Percentiles rank a stretch among this genome's conserved stretches.
Conservation (phyloP, 2,329 filamentous ascomycete genomes). For the Torrubiella hemipterigena region DNA sequence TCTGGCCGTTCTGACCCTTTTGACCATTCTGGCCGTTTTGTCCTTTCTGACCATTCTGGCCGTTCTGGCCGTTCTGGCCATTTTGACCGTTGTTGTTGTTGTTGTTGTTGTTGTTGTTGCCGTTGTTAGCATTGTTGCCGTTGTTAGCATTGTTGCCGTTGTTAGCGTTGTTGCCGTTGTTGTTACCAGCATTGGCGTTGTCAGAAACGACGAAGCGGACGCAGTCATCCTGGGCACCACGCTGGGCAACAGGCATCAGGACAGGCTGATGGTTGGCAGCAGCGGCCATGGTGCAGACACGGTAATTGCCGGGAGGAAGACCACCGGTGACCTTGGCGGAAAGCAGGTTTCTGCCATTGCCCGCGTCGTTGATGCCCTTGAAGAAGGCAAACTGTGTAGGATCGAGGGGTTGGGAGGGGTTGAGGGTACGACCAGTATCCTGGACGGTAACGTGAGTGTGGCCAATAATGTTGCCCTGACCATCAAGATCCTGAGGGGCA, state of each 20-base stretch:
- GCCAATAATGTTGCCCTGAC: slow-evolving; percentile 38
- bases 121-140: slow-evolving; percentile 12
- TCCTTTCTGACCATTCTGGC: slow-evolving; percentile 2
- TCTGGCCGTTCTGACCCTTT: slow-evolving; percentile 5
- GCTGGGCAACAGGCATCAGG: slow-evolving; percentile 54
- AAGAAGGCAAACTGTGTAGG: slow-evolving; percentile 47
- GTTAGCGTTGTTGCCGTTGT: slow-evolving; percentile 7
- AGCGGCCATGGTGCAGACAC: slow-evolving; percentile 50
- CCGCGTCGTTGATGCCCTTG: slow-evolving; percentile 54
- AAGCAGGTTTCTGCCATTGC: slow-evolving; percentile 42
- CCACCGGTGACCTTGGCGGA: slow-evolving; percentile 42
- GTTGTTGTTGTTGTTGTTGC: slow-evolving; percentile 11
- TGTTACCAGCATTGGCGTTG: slow-evolving; percentile 12
- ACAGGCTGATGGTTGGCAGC: slow-evolving; percentile 57
- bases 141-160: slow-evolving; percentile 8
- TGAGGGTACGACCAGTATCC: slow-evolving; percentile 36
- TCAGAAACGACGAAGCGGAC: slow-evolving; percentile 42
- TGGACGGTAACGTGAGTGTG: slow-evolving; percentile 50
- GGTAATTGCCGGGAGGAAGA: slow-evolving; percentile 51
- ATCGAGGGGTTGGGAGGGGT: slow-evolving; percentile 39
- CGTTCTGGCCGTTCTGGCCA: slow-evolving; percentile 5
- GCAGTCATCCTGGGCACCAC: slow-evolving; percentile 56
- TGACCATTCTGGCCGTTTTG: slow-evolving; percentile 6
- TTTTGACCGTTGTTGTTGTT: slow-evolving; percentile 11
- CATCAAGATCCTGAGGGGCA: slow-evolving; percentile 41